Percentiles rank a stretch among this genome's conserved stretches.
phyloP scores from a whole-genome alignment of 768 basidiomycete genomes.

The Dacryopinax primogenitus region DNA sequence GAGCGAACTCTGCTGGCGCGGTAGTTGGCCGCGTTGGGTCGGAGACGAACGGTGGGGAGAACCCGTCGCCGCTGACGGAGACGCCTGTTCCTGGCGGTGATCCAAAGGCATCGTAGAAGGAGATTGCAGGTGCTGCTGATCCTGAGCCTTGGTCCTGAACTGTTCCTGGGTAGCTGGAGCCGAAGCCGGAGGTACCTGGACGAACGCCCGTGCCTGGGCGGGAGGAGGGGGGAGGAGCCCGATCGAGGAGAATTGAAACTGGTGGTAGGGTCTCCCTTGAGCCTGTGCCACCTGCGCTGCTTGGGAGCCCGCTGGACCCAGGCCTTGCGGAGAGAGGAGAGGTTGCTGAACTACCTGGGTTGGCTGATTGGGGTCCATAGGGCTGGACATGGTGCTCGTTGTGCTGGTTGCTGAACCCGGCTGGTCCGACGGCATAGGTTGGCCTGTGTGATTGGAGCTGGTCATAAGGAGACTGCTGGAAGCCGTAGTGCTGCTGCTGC shows the following conservation, averaged over 20 bases:
- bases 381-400: not conserved
- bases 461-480: not conserved
- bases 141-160: not conserved
- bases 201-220: conserved; percentile 2
- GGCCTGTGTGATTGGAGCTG: not conserved
- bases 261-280: not conserved
- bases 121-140: not conserved
- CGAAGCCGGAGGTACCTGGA: not conserved
- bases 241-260: conserved; percentile 3
- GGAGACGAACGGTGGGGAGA: conserved; percentile 2
- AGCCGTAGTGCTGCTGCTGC: not conserved
- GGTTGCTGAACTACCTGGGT: not conserved
- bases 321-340: not conserved
- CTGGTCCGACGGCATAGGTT: not conserved
- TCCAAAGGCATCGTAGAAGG: conserved; percentile 3
- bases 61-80: not conserved
- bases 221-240: not conserved
- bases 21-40: not conserved
- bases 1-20: conserved; percentile 1
- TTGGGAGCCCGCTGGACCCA: not conserved
- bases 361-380: not conserved
- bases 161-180: not conserved
- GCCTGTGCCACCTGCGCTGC: not conserved
- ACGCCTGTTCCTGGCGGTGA: not conserved
- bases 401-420: conserved; percentile 1